Base-by-base conservation (phyloP, 1,284 basidiomycete genomes). In the Chalciporus sp. region DNA sequence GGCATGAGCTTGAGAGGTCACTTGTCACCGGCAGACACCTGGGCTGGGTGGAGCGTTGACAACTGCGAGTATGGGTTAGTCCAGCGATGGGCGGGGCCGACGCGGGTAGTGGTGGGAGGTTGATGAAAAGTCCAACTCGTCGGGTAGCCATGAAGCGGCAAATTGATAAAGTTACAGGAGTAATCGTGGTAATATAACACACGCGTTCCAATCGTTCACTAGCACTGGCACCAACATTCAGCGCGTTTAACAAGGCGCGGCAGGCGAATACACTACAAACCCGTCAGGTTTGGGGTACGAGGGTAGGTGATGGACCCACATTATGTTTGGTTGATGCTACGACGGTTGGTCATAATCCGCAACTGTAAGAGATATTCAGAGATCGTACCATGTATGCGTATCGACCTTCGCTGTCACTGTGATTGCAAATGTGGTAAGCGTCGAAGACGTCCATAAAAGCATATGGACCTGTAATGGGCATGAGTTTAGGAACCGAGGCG, bases 381-480 rank as follows among this genome's bases (percentile, higher is more conserved):
- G 28, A n/a, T 56, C 74, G 56, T 62, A 88, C 88, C 73, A 83
- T 83, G 76, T 95, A 98, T 3, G 90, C 80, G 67, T 98, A 99
- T 41, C 95, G 79, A 0, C 95, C 95, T 51, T 81, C 79, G 28
- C 85, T 83, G 66, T 99, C 96, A 1, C 87, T 87, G 68, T 98
- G 95, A 66, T 98, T 98, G 78, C 95, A 98, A 54, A 98, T 91
- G 64, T 96, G 94, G 49, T 80, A 76, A 0, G 84, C 70, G 65
- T 97, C 88, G 61, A 87, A 95, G 3, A 92, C 83, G 64, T 95
- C 93, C 95, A 98, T 98, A 74, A 97, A 98, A 0, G 94, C 94
- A 64, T 92, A 98, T 45, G 95, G 94, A 16, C 90, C 86, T 86
- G 58, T 19, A 31, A 47, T 26, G 16, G 37, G 51, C 28, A 42